phyloP scores from a whole-genome alignment of 768 basidiomycete species.

The Mycena kentingensis region DNA sequence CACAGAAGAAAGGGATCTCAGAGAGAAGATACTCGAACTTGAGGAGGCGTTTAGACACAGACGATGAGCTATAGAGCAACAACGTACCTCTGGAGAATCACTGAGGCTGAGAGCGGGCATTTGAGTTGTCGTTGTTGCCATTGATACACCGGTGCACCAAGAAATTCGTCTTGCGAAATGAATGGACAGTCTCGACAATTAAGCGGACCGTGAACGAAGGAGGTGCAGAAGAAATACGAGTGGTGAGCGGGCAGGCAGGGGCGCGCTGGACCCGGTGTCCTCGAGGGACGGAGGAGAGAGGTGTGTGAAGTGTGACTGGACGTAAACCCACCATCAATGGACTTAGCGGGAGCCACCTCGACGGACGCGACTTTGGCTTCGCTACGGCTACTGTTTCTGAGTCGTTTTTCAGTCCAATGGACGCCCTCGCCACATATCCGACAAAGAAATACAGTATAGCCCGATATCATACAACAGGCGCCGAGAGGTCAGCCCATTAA shows the following conservation, averaged over 20 bases:
- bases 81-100: slow-evolving; percentile 13
- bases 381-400: too few species aligned
- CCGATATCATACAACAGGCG: too few species aligned
- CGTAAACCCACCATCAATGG: too few species aligned
- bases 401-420: too few species aligned
- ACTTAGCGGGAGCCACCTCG: too few species aligned
- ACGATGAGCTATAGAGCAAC: too few species aligned
- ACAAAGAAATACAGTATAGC: too few species aligned
- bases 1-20: slow-evolving; percentile 67
- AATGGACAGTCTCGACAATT: slow-evolving; percentile 22
- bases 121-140: slow-evolving; percentile 9
- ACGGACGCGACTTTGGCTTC: too few species aligned
- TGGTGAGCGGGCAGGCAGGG: slow-evolving; percentile 10
- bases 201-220: slow-evolving; percentile 18
- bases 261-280: background rate
- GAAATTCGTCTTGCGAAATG: slow-evolving; percentile 19
- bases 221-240: background rate
- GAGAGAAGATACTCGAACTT: slow-evolving; percentile 60
- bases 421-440: too few species aligned
- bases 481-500: too few species aligned
- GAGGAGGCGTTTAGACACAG: background rate
- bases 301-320: too few species aligned
- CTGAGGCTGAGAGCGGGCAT: slow-evolving; percentile 16
- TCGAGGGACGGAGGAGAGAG: background rate
- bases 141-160: slow-evolving; percentile 8